These are phyloP conservation scores for Triglochin maritima DNA, from an alignment of 106 monocot genomes.

Conservation along the genomic window DNA sequence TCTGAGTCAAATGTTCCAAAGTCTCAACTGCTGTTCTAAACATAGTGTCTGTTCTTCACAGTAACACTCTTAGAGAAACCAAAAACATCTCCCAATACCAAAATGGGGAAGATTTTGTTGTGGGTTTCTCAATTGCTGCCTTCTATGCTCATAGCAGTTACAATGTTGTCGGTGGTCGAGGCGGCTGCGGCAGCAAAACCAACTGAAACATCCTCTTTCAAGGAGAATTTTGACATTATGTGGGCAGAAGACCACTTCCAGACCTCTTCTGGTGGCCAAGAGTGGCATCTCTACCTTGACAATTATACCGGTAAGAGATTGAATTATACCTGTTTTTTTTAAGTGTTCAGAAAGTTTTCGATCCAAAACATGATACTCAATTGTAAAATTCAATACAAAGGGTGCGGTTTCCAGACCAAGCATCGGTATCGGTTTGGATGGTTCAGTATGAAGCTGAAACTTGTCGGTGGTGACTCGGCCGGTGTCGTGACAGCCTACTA, in stretches of 20 bases:
- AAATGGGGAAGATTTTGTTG: neutral
- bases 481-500: conserved; percentile 96
- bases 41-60: too few species aligned
- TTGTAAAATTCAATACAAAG: conserved; percentile 4
- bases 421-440: conserved; percentile 79
- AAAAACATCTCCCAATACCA: neutral
- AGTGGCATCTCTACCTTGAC: conserved; percentile 74
- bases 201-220: conserved; percentile 34
- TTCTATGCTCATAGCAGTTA: neutral
- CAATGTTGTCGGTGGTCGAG: neutral
- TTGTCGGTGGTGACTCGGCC: conserved; percentile 94
- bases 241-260: conserved; percentile 70
- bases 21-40: too few species aligned
- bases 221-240: conserved; percentile 64
- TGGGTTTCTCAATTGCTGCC: neutral
- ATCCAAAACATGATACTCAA: neutral
- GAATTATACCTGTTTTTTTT: neutral
- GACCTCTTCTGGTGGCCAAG: conserved; percentile 73
- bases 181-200: conserved; percentile 4
- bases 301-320: conserved; percentile 52
- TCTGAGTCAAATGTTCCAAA: too few species aligned
- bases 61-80: too few species aligned
- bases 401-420: conserved; percentile 75
- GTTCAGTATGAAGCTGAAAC: conserved; percentile 99
- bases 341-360: too few species aligned